Conservation (phyloP, 306 rosid genomes). For the Prunus davidiana region DNA sequence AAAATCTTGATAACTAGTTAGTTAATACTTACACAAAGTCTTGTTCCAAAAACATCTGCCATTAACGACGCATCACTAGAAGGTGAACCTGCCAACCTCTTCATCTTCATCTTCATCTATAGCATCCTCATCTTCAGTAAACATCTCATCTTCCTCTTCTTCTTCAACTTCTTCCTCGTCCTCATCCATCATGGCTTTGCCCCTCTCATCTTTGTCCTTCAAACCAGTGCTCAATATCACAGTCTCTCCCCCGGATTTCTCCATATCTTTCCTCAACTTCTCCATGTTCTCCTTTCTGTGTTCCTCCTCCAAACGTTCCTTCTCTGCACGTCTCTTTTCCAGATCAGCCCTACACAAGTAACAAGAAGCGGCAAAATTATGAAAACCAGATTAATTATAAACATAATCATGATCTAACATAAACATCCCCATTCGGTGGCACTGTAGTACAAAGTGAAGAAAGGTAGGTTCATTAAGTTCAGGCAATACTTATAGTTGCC, state of each 20-base stretch:
- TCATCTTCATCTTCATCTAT: slow-evolving; percentile 38
- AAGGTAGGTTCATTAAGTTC: slow-evolving; percentile 1
- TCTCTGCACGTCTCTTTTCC: slow-evolving; percentile 75
- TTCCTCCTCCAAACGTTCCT: slow-evolving; percentile 74
- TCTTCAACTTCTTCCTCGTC: slow-evolving; percentile 40
- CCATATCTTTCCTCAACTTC: slow-evolving; percentile 71
- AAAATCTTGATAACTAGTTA: not conserved
- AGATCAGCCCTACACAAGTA: slow-evolving; percentile 60
- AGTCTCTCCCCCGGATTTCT: slow-evolving; percentile 53
- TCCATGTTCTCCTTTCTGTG: slow-evolving; percentile 69
- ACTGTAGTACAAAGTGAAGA: not conserved
- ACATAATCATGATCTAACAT: not conserved
- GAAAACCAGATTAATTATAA: slow-evolving; percentile 3
- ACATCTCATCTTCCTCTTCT: slow-evolving; percentile 44
- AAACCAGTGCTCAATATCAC: slow-evolving; percentile 77
- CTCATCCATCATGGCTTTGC: slow-evolving; percentile 44
- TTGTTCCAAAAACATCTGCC: slow-evolving; percentile 14
- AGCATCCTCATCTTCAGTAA: slow-evolving; percentile 50
- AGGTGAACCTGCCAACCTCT: slow-evolving; percentile 45
- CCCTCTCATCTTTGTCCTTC: slow-evolving; percentile 42
- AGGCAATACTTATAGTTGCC: slow-evolving; percentile 56
- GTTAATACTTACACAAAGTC: slow-evolving; percentile 28
- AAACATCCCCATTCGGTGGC: slow-evolving; percentile 1
- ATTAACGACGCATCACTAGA: slow-evolving; percentile 20
- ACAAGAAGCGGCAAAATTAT: slow-evolving; percentile 8